Evolutionary conservation across 1,284 basidiomycete genomes (phyloP).

Genomic region (Takashimella koratensis): DNA sequence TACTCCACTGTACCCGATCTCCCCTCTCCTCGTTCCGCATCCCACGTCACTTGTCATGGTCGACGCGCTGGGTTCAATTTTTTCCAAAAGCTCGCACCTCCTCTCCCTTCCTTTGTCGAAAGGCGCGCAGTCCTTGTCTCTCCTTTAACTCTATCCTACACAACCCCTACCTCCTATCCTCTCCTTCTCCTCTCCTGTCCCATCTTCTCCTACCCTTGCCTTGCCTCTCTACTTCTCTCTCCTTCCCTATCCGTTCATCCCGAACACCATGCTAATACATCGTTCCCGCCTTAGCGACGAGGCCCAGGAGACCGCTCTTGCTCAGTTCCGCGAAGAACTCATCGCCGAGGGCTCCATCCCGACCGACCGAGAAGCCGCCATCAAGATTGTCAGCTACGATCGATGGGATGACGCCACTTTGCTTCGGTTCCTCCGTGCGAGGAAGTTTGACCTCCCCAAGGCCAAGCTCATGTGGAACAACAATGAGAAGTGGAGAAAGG

Average conservation of each 20-base stretch:
- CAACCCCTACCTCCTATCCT: no score
- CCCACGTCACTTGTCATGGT: background rate
- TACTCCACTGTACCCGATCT: no score
- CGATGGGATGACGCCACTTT: constrained; percentile 76
- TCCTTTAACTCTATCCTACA: no score
- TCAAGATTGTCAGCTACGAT: constrained; percentile 51
- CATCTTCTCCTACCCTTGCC: background rate
- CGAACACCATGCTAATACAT: background rate
- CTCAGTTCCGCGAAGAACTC: constrained; percentile 67
- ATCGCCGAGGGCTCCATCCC: constrained; percentile 41
- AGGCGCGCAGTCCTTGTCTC: no score
- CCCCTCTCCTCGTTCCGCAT: background rate
- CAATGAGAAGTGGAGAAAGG: constrained; percentile 86
- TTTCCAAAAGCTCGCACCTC: constrained; percentile 4
- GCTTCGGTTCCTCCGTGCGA: constrained; percentile 84
- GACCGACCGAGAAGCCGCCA: constrained; percentile 35
- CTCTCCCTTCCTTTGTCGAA: no score
- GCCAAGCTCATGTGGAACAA: constrained; percentile 80
- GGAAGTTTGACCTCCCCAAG: constrained; percentile 82
- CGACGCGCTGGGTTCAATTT: no score
- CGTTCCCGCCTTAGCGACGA: constrained; percentile 45
- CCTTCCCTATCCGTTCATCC: background rate
- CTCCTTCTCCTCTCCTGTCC: background rate
- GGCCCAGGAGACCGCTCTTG: constrained; percentile 66
- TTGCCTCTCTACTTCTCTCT: background rate